A percentile compares a stretch with the other conserved stretches of the same genome.
These are phyloP conservation scores for Polychytrium aggregatum DNA, from an alignment of 192 early-diverging fungal genomes.

Conservation along the genomic window DNA sequence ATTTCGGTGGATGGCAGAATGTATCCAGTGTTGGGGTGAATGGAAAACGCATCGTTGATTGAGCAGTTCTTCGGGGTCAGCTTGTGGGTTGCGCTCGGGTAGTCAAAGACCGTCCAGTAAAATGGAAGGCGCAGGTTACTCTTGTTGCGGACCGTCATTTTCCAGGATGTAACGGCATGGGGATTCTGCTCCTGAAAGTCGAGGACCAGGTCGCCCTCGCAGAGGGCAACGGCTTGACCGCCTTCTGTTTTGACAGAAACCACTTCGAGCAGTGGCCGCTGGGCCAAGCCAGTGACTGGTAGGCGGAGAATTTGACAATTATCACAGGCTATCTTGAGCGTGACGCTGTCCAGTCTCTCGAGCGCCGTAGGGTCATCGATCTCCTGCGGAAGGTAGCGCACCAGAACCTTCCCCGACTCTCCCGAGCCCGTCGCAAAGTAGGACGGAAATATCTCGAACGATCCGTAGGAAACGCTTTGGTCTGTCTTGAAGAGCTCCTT, in stretches of 20 bases:
- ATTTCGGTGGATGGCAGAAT: too few species aligned
- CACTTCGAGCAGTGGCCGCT: constrained; percentile 18
- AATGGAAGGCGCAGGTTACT: constrained; percentile 24
- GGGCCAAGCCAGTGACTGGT: constrained; percentile 20
- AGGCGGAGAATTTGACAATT: constrained; percentile 29
- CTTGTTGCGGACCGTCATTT: constrained; percentile 20
- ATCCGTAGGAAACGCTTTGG: constrained; percentile 4
- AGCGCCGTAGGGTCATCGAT: neutral
- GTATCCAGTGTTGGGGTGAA: too few species aligned
- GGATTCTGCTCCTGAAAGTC: constrained; percentile 28
- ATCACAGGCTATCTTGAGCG: constrained; percentile 32
- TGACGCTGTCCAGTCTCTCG: constrained; percentile 9
- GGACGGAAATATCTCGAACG: constrained; percentile 27
- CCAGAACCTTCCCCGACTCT: constrained; percentile 16
- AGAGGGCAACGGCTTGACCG: too few species aligned
- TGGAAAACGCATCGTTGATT: too few species aligned
- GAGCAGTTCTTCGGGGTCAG: too few species aligned
- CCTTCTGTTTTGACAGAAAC: neutral
- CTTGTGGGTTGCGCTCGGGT: too few species aligned
- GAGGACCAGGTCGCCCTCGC: constrained; percentile 9
- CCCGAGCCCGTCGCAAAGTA: constrained; percentile 19
- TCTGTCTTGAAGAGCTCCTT: constrained; percentile 3
- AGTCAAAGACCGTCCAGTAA: constrained; percentile 19
- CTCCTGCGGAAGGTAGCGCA: constrained; percentile 12
- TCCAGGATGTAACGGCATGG: constrained; percentile 10